Base-by-base conservation (phyloP, 495 filamentous ascomycete genomes). In the Penicillium crystallinum region DNA sequence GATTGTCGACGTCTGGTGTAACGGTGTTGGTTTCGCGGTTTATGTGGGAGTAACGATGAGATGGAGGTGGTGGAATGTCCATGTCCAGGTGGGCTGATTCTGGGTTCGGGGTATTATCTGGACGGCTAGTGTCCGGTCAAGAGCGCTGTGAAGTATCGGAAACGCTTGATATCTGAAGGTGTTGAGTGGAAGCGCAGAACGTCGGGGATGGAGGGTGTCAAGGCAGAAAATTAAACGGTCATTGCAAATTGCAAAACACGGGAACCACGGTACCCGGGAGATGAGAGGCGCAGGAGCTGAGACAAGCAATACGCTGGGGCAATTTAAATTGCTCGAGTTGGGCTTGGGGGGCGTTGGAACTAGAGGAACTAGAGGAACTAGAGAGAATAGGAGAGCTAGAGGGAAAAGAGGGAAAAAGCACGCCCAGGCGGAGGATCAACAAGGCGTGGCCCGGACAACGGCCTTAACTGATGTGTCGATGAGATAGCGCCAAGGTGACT, bases 1-100 rank as follows among this genome's bases (percentile, higher is more conserved):
- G 79, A 61, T 91, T 90, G 67, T 91, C 88, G 33, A 81, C 77
- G 9, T 86, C 87, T 4, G 88, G 88, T 6, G 87, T 89, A 36
- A 82, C 77, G 40, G 73, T 83, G 43, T 76, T 79, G 52, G 71
- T 71, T n/a, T 71, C 49, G 27, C 63, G 68, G 3, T 52, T 39
- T 4, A 40, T 27, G 2, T 54, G 39, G 0, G 43, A 15, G 40
- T 58, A 61, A 22, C 49, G 49, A 42, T 58, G 60, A 15, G 46
- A 30, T 18, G 63, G 53, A 7, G 55, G 51, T 10, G 51, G 40
- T 18, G 63, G 53, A 15, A 52, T 55, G 27, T 56, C 52, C 17
- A 37, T 30, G 46, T 53, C 49, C 22, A 15, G 19, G 40, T 57
- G 50, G 22, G 27, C 11, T 25, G 29, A 21, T 3, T n/a, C n/a